Evolutionary conservation across 2,329 filamentous ascomycete species (phyloP).

Genomic region (Aureobasidium namibiae): DNA sequence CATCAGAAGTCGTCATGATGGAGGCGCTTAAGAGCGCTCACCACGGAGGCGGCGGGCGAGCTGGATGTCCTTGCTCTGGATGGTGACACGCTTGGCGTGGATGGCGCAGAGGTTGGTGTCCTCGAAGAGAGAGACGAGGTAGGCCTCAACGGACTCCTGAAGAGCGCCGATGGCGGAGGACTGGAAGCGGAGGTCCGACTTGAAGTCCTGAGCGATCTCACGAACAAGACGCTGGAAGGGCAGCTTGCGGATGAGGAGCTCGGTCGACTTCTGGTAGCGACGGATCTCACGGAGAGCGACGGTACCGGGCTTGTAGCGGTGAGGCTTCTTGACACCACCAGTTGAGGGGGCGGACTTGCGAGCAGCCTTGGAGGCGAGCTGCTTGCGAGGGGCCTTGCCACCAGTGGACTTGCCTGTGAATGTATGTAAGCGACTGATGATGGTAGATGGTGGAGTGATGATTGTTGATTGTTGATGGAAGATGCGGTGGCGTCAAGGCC

Average conservation of each 20-base stretch:
- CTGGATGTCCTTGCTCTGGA: slow-evolving; percentile 68
- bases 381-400: slow-evolving; percentile 76
- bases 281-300: slow-evolving; percentile 86
- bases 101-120: slow-evolving; percentile 94
- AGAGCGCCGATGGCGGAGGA: slow-evolving; percentile 88
- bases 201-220: slow-evolving; percentile 60
- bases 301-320: slow-evolving; percentile 54
- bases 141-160: slow-evolving; percentile 94
- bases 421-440: slow-evolving; percentile 21
- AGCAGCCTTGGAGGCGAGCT: slow-evolving; percentile 98
- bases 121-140: slow-evolving; percentile 92
- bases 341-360: slow-evolving; percentile 97
- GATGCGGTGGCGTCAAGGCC: slow-evolving; percentile 12
- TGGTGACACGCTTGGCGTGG: slow-evolving; percentile 92
- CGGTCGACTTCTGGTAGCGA: slow-evolving; percentile 80
- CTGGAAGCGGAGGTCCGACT: slow-evolving; percentile 81
- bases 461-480: slow-evolving; percentile 4
- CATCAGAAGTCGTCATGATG: slow-evolving; percentile 18
- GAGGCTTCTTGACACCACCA: slow-evolving; percentile 57
- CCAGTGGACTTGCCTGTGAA: slow-evolving; percentile 61
- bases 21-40: slow-evolving; percentile 41
- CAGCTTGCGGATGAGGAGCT: slow-evolving; percentile 73
- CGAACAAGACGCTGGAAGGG: slow-evolving; percentile 73
- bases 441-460: slow-evolving; percentile 14
- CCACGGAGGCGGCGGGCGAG: slow-evolving; percentile 58